Base-by-base conservation (phyloP, 805 yeast species). In the Helenozyma rhizophorensis region DNA sequence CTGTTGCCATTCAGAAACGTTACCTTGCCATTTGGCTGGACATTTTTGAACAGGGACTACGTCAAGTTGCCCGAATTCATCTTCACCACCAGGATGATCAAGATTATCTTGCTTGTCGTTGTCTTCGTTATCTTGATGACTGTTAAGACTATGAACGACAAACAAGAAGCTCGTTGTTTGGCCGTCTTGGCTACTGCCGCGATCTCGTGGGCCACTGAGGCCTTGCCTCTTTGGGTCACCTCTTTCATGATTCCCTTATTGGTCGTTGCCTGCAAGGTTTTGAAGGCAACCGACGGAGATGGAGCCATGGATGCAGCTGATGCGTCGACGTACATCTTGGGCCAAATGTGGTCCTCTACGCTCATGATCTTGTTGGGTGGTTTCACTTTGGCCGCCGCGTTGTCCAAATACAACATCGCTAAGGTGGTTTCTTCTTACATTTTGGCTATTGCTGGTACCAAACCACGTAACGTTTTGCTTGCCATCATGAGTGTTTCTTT, bases 271-370 rank as follows among this genome's bases (percentile, higher is more conserved):
- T 67, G 87, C 14, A 74, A 79, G 3, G 88, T 87, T 1, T 57
- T 83, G 44, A 80, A 79, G 41, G 77, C 80, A 45, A 25, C 32
- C 19, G 58, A 56, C 28, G 60, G 58, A 2, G 70, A 71, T 9
- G 59, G 62, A 14, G 68, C 78, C 0, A 65, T 89, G 71, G 41
- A 52, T 2, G 80, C 90, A 2, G 63, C 75, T 0, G 83, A 74
- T 6, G 89, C 97, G 2, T 73, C 95, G 1, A 76, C 78, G 48
- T 85, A 72, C 52, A 85, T 90, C 33, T 75, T 93, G 42, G 68
- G 86, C 1, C 68, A 88, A 13, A 90, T 90, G 97, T 90, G 97
- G 97, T 80, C 89, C 6, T 86, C 96, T 2, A 94, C 88, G 11
- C 86, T 93, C 42, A 78, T 89, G 83, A 65, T 90, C 24, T 65